phyloP scores from a whole-genome alignment of 2,329 filamentous ascomycete species.

The Verticillium dahliae region DNA sequence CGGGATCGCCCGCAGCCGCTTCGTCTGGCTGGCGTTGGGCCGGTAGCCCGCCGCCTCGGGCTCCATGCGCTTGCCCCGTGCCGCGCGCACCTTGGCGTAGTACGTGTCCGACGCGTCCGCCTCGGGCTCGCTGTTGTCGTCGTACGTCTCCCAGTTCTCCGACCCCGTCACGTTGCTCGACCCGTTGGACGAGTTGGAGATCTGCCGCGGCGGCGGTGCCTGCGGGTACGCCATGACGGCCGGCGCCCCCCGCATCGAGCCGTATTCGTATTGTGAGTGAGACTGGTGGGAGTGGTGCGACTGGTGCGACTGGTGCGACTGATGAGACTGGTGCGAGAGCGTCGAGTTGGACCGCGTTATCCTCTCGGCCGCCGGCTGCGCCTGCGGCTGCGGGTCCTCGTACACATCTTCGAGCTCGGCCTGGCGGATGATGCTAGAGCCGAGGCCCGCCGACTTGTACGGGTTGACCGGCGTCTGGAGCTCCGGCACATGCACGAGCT shows the following conservation, averaged over 20 bases:
- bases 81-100: slow-evolving; percentile 68
- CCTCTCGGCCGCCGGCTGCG: slow-evolving; percentile 15
- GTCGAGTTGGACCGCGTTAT: slow-evolving; percentile 33
- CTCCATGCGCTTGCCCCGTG: slow-evolving; percentile 58
- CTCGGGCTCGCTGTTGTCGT: slow-evolving; percentile 73
- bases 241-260: slow-evolving; percentile 33
- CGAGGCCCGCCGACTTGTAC: slow-evolving; percentile 41
- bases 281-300: slow-evolving; percentile 24
- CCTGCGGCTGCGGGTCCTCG: slow-evolving; percentile 49
- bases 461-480: slow-evolving; percentile 43
- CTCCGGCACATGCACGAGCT: slow-evolving; percentile 51
- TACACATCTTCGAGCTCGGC: slow-evolving; percentile 80
- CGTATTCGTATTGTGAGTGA: slow-evolving; percentile 30
- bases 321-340: slow-evolving; percentile 20
- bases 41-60: slow-evolving; percentile 36
- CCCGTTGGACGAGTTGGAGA: slow-evolving; percentile 66
- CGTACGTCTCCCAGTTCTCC: slow-evolving; percentile 98
- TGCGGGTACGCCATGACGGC: slow-evolving; percentile 28
- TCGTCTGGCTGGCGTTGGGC: slow-evolving; percentile 36
- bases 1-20: slow-evolving; percentile 49
- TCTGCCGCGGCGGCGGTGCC: slow-evolving; percentile 52
- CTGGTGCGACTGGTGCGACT: slow-evolving; percentile 14
- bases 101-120: slow-evolving; percentile 72
- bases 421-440: slow-evolving; percentile 50
- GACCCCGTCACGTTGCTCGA: slow-evolving; percentile 76